Conservation (phyloP, 2,329 filamentous ascomycete genomes). For the Calonectria ilicicola region DNA sequence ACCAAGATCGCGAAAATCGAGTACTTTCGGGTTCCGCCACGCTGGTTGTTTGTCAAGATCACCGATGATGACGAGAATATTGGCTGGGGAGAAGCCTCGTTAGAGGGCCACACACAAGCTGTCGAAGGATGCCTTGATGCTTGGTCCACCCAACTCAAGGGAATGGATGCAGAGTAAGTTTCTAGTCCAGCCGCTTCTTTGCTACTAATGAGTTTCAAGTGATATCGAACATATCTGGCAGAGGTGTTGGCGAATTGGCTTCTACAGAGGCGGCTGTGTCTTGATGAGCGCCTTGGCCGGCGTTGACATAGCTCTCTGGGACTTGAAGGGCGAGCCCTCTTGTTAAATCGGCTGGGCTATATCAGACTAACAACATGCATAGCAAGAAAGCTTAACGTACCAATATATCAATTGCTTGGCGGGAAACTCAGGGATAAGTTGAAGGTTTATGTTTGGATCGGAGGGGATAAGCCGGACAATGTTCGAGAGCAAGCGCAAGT, state of each 20-base stretch:
- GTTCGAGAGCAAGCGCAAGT: constrained; percentile 71
- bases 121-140: constrained; percentile 81
- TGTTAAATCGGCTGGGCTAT: fast-evolving
- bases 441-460: constrained; percentile 83
- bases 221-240: constrained; percentile 89
- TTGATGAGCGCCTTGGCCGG: constrained; percentile 84
- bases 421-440: constrained; percentile 78
- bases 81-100: constrained; percentile 81
- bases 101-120: constrained; percentile 80
- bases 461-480: constrained; percentile 77
- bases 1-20: constrained; percentile 63
- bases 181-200: fast-evolving
- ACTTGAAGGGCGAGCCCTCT: constrained; percentile 68
- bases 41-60: constrained; percentile 85
- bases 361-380: not conserved
- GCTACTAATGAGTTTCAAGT: constrained; percentile 49
- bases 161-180: constrained; percentile 76
- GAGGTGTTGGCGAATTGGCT: constrained; percentile 75
- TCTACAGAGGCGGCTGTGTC: constrained; percentile 83
- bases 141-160: constrained; percentile 70
- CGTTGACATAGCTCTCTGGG: constrained; percentile 85
- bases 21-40: constrained; percentile 79
- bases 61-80: constrained; percentile 72
- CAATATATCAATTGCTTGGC: constrained; percentile 79
- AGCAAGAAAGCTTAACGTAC: constrained; percentile 67